A percentile compares a stretch with the other conserved stretches of the same genome.
phyloP scores from a whole-genome alignment of 176 grass and related monocot genomes.

The Stipa capillata region DNA sequence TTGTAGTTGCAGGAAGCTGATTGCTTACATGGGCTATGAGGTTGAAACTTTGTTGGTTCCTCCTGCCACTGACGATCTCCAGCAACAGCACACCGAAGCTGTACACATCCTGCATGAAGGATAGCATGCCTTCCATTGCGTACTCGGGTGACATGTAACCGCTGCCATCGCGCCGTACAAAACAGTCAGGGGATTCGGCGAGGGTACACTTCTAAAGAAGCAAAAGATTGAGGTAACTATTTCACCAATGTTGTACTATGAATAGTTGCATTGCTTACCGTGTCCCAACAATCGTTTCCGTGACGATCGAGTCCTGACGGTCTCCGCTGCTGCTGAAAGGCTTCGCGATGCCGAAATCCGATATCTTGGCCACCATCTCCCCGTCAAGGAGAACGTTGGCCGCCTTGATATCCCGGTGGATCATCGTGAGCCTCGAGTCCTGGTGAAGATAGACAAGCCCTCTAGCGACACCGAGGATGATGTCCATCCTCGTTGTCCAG shows the following conservation, averaged over 20 bases:
- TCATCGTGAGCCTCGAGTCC: constrained; percentile 58
- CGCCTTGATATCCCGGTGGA: constrained; percentile 54
- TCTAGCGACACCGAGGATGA: constrained; percentile 46
- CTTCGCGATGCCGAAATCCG: constrained; percentile 51
- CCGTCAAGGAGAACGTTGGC: constrained; percentile 59
- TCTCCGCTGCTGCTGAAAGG: constrained; percentile 17
- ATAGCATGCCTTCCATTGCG: constrained; percentile 32
- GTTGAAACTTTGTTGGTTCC: constrained; percentile 9
- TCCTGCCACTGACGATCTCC: constrained; percentile 47
- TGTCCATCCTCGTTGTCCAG: constrained; percentile 47
- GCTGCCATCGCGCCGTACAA: not conserved
- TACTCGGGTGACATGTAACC: constrained; percentile 55
- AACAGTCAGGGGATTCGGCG: not conserved
- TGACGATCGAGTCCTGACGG: constrained; percentile 19
- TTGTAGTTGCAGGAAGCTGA: not conserved
- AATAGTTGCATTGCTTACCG: constrained; percentile 11
- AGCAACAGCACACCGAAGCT: constrained; percentile 64
- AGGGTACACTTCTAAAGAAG: not conserved
- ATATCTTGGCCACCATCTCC: constrained; percentile 69
- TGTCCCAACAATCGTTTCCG: constrained; percentile 36
- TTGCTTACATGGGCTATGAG: constrained; percentile 30
- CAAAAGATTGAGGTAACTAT: not conserved
- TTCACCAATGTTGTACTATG: not conserved
- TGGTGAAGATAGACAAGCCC: constrained; percentile 61
- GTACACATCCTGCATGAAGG: constrained; percentile 66